Conservation (phyloP, 768 basidiomycete genomes). For the Hericium coralloides region DNA sequence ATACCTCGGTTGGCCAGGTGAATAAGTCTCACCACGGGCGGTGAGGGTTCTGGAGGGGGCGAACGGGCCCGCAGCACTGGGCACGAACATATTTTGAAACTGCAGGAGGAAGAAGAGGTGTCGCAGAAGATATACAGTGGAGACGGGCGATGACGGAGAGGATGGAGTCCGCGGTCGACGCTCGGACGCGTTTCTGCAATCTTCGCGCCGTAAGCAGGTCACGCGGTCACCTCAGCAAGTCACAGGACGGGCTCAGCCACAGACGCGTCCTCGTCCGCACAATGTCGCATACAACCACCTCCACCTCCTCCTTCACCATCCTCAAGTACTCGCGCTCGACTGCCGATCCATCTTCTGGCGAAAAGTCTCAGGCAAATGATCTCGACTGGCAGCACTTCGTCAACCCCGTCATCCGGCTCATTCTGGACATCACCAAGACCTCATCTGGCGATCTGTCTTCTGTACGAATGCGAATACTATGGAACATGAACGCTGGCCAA, state of each 20-base stretch:
- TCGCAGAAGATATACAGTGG: too few relatives aligned
- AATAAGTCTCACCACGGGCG: too few relatives aligned
- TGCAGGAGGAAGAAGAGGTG: too few relatives aligned
- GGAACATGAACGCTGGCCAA: conserved; percentile 40
- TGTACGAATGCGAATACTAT: conserved; percentile 54
- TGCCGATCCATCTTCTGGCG: conserved; percentile 21
- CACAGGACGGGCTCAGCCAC: background rate
- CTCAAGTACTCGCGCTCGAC: conserved; percentile 65
- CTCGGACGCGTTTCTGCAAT: background rate
- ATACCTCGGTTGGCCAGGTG: too few relatives aligned
- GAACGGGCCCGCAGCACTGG: background rate
- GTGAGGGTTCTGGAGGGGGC: too few relatives aligned
- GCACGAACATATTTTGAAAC: background rate
- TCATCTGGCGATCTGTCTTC: conserved; percentile 44
- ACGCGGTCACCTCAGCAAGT: background rate
- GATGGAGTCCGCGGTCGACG: background rate
- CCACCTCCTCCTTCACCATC: conserved; percentile 47
- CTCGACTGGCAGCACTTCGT: conserved; percentile 74
- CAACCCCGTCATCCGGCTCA: conserved; percentile 56
- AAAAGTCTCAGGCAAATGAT: conserved; percentile 16
- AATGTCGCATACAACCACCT: conserved; percentile 45
- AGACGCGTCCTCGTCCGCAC: background rate
- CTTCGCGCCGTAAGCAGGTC: background rate
- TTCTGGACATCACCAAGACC: conserved; percentile 48
- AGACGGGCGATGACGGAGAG: too few relatives aligned